phyloP scores from a whole-genome alignment of 75 land plant species.

The Cryptomeria japonica region DNA sequence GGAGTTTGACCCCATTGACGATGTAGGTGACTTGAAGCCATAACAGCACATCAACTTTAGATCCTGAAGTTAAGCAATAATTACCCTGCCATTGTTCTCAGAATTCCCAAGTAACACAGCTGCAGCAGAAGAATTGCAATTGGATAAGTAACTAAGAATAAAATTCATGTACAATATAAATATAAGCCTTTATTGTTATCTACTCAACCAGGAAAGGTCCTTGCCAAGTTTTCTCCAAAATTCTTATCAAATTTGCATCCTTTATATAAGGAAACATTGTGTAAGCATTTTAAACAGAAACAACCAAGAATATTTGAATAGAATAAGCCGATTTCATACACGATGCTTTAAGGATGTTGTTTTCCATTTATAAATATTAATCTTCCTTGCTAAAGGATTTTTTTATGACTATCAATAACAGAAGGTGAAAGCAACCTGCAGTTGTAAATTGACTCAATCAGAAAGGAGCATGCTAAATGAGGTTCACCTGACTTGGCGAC shows the following conservation, averaged over 20 bases:
- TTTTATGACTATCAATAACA: neutral
- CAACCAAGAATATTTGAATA: neutral
- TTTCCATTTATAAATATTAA: neutral
- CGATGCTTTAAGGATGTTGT: neutral
- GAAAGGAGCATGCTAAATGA: neutral
- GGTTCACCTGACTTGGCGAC: constrained; percentile 84
- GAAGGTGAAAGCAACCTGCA: neutral
- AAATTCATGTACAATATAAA: neutral
- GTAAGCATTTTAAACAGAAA: neutral
- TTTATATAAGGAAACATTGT: neutral
- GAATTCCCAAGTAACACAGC: neutral
- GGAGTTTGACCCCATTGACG: neutral
- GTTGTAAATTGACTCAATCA: neutral
- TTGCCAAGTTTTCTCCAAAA: neutral
- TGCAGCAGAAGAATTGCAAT: neutral
- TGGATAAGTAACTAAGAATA: neutral
- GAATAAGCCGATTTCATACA: neutral
- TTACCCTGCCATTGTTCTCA: neutral
- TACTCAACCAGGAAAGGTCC: neutral
- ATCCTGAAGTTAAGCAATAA: neutral
- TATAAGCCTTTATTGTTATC: neutral
- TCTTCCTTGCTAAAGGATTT: neutral
- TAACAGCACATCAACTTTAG: neutral
- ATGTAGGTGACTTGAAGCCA: neutral
- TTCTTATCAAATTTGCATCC: neutral